These are phyloP conservation scores for Trichoderma arundinaceum DNA, from an alignment of 2,329 filamentous ascomycete genomes.

Conservation along the genomic window DNA sequence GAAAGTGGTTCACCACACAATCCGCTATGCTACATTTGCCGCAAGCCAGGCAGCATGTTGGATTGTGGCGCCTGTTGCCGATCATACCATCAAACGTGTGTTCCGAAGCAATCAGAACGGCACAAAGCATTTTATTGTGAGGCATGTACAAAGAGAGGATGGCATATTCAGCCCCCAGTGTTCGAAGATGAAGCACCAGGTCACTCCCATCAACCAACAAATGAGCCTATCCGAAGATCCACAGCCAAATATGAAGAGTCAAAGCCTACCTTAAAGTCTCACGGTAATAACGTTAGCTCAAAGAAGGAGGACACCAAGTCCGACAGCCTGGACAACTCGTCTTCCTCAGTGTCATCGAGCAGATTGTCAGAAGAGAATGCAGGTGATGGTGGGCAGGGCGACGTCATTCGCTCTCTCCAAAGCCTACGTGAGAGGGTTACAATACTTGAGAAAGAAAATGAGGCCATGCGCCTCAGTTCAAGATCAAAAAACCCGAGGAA, in stretches of 20 bases:
- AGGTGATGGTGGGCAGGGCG: background rate
- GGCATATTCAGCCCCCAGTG: slow-evolving; percentile 7
- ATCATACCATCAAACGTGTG: slow-evolving; percentile 13
- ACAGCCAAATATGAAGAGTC: background rate
- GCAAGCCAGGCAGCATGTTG: slow-evolving; percentile 17
- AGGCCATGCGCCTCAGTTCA: background rate
- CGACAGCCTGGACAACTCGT: background rate
- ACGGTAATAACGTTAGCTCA: background rate
- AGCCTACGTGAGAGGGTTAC: slow-evolving; percentile 13
- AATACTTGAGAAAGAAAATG: slow-evolving; percentile 24
- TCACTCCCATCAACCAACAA: background rate
- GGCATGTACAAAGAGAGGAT: slow-evolving; percentile 6
- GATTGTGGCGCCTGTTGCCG: slow-evolving; percentile 1
- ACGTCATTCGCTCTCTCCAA: slow-evolving; percentile 21
- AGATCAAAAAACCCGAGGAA: slow-evolving; percentile 14
- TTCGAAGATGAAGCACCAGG: background rate
- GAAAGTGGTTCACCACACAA: slow-evolving; percentile 24
- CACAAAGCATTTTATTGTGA: background rate
- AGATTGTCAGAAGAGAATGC: background rate
- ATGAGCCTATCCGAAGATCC: background rate
- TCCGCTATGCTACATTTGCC: slow-evolving; percentile 11
- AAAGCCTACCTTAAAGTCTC: background rate
- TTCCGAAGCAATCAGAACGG: background rate
- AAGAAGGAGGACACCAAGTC: background rate
- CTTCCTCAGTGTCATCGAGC: background rate